Percentiles rank a stretch among this genome's conserved stretches.
phyloP scores from a whole-genome alignment of 495 filamentous ascomycete genomes.

The Penicillium bialowiezense region DNA sequence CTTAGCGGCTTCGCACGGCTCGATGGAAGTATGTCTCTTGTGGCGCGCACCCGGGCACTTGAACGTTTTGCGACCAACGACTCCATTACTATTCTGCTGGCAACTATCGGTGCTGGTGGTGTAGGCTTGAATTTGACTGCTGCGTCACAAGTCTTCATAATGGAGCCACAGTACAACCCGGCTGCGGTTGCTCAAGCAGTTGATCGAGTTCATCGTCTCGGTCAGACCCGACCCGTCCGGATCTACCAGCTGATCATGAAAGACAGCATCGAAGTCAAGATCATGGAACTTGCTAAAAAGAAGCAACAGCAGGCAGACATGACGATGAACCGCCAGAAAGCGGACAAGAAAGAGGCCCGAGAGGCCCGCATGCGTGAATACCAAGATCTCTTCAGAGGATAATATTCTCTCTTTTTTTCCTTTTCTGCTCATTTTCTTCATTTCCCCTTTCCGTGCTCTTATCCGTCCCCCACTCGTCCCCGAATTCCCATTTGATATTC shows the following conservation, averaged over 20 bases:
- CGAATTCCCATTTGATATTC: neutral
- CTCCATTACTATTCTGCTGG: slow-evolving; percentile 72
- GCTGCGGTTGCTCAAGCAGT: slow-evolving; percentile 92
- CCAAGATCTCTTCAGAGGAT: slow-evolving; percentile 75
- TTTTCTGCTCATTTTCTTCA: neutral
- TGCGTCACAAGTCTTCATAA: slow-evolving; percentile 84
- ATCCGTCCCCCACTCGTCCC: neutral
- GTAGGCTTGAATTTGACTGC: slow-evolving; percentile 88
- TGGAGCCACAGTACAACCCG: slow-evolving; percentile 98
- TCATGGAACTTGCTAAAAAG: slow-evolving; percentile 82
- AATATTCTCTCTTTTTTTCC: neutral
- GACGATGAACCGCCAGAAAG: slow-evolving; percentile 69
- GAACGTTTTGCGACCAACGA: slow-evolving; percentile 72
- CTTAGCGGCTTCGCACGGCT: slow-evolving; percentile 70
- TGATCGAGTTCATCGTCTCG: slow-evolving; percentile 90
- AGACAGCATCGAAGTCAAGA: slow-evolving; percentile 89
- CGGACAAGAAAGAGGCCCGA: slow-evolving; percentile 71
- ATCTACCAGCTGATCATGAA: slow-evolving; percentile 87
- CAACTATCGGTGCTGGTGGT: slow-evolving; percentile 90
- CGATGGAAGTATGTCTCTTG: slow-evolving; percentile 81
- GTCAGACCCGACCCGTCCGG: slow-evolving; percentile 78
- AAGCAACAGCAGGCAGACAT: slow-evolving; percentile 86
- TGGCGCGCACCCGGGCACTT: slow-evolving; percentile 67
- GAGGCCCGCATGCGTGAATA: slow-evolving; percentile 77
- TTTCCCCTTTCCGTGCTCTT: neutral